Evolutionary conservation across 2,329 filamentous ascomycete genomes (phyloP).

Genomic region (Raffaelea arxii): DNA sequence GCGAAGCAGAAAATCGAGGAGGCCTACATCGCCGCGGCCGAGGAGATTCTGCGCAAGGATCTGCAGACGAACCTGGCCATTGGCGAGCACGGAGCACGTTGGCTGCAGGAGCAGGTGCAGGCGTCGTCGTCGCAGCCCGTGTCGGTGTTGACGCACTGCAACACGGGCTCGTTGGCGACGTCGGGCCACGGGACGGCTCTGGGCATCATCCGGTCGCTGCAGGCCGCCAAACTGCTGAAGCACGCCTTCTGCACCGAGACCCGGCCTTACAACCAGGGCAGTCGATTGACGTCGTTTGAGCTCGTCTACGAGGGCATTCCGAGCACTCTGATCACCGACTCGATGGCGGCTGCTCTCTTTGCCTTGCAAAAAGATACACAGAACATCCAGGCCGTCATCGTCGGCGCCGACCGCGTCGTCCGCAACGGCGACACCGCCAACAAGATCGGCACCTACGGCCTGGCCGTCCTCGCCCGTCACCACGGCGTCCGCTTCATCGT

Average conservation of each 20-base stretch:
- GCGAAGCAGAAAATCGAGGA: conserved; percentile 46
- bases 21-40: conserved; percentile 70
- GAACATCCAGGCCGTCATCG: conserved; percentile 77
- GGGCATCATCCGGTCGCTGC: conserved; percentile 81
- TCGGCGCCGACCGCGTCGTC: conserved; percentile 90
- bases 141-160: conserved; percentile 94
- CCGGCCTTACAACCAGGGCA: conserved; percentile 94
- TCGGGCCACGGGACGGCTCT: conserved; percentile 96
- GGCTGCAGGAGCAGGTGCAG: conserved; percentile 57
- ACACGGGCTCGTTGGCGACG: conserved; percentile 92
- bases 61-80: conserved; percentile 80
- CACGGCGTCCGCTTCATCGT: conserved; percentile 93
- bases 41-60: conserved; percentile 80
- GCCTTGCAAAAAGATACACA: conserved; percentile 47
- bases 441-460: conserved; percentile 91
- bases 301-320: conserved; percentile 91
- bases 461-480: conserved; percentile 80
- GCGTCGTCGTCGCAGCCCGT: conserved; percentile 42
- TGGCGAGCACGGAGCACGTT: conserved; percentile 71
- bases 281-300: conserved; percentile 88
- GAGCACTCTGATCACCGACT: conserved; percentile 86
- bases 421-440: conserved; percentile 97
- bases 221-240: conserved; percentile 53
- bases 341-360: conserved; percentile 88
- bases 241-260: conserved; percentile 97